Evolutionary conservation across 768 basidiomycete genomes (phyloP), one percentile per base, ranked within the genome.

Genomic region (Xerocomellus amylosporus): DNA sequence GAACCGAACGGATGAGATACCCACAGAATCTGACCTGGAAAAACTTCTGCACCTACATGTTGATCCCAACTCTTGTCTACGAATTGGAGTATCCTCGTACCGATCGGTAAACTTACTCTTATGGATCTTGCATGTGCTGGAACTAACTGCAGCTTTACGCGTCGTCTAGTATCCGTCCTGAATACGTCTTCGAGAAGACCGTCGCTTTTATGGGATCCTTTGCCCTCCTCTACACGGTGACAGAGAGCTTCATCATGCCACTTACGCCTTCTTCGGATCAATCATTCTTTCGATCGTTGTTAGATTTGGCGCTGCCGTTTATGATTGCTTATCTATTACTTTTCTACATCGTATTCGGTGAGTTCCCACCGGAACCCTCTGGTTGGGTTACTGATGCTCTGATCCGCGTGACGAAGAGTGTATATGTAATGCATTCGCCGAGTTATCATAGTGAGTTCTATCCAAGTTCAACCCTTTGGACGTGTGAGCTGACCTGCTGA

Each of bases 61-160:
- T 95, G 37, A 85, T 90, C 43, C 97, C 97, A 14, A 93, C 93
- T 0, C 78, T 99, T 40, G 94, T 98, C 8, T 99, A 99, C 65
- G 94, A 98, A 69, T 77, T 98, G 33, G 95, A 98, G 71, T 99
- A 95, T 70, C 96, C 96, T 10, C 76, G 96, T 47, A 98, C 96
- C 10, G 84, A 90, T 31, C 75, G 79, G 91, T 91, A 64, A 46
- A 82, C 72, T 43, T 14, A 46, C 19, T 13, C 39, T 30, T 26
- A 31, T 20, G 22, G 34, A 22, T 37, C 15, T 54, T n/a, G 36
- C 28, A 20, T 17, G 36, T 20, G 15, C 10, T 1, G 30, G 39
- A n/a, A 17, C 39, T 64, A 2, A 65, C 20, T 10, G n/a, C 6
- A 24, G 2, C 5, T n/a, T 43, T 33, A 26, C 14, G 28, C 19